Evolutionary conservation across 73 alveolate genomes (phyloP), one percentile per base, ranked within the genome.

Genomic region (Blepharisma japonicum): DNA sequence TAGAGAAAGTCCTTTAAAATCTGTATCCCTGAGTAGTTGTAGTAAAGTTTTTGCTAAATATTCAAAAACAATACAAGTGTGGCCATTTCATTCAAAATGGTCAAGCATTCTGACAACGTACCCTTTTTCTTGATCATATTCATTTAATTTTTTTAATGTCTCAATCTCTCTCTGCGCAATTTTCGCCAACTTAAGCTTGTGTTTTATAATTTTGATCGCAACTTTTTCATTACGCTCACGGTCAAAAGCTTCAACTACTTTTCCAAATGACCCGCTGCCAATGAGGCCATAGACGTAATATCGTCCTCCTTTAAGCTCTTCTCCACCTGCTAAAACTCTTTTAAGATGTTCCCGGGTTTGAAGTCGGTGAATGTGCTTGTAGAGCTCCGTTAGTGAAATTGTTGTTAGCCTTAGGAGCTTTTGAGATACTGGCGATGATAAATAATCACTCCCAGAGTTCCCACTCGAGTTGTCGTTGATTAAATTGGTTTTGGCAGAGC

Each of bases 201-300:
- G 77, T 55, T 83, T 79, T 18, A 83, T 82, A 9, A 83, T 81
- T 71, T 83, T 83, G 56, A 83, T 83, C 5, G 87, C 91, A 18
- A 83, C 91, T 11, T 55, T 6, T 54, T 84, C 91, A 50, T 71
- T 71, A 55, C 46, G 70, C 42, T 53, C 46, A n/a, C 32, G 20
- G 68, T 76, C 38, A 56, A 45, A n/a, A 74, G 87, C 81, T 76
- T 77, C 79, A n/a, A 84, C 77, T 6, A 77, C 91, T 61, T 84
- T 79, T 18, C 91, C 91, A 76, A 84, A 84, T 47, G 91, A 54
- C 11, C 91, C 91, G 46, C 74, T 79, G 27, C 91, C 91, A 56
- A 84, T 38, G 45, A 68, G 87, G n/a, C 78, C 86, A 46, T 68
- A 70, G 21, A 83, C 81, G 21, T 39, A 61, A 66, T 68, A 83